Conservation (phyloP, 148 eudicot species). For the Diospyros kaki region DNA sequence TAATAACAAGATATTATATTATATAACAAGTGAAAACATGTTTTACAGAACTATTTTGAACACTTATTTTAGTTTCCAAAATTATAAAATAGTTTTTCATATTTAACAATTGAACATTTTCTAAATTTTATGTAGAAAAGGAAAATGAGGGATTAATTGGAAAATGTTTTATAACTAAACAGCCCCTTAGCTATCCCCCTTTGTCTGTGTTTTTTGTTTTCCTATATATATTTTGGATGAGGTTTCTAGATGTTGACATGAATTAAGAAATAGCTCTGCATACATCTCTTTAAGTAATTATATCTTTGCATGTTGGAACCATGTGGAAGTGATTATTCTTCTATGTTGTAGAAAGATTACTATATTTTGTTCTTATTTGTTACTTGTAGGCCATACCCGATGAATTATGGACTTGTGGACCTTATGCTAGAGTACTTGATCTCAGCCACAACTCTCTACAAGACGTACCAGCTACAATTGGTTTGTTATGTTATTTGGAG, state of each 20-base stretch:
- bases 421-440: slow-evolving; percentile 78
- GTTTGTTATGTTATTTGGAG: slow-evolving; percentile 47
- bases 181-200: too few relatives aligned
- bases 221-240: not conserved
- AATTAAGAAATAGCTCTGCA: not conserved
- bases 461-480: slow-evolving; percentile 49
- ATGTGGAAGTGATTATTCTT: not conserved
- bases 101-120: too few relatives aligned
- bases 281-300: not conserved
- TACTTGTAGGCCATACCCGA: slow-evolving; percentile 60
- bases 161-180: too few relatives aligned
- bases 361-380: slow-evolving; percentile 9
- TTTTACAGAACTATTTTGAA: too few relatives aligned
- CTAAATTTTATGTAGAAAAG: too few relatives aligned
- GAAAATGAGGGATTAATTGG: too few relatives aligned
- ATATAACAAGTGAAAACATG: too few relatives aligned
- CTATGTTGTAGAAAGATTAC: not conserved
- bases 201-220: not conserved
- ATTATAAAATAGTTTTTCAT: too few relatives aligned
- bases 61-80: too few relatives aligned
- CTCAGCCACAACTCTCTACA: slow-evolving; percentile 58
- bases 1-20: too few relatives aligned
- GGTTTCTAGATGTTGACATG: not conserved
- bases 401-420: slow-evolving; percentile 72
- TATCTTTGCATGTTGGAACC: not conserved